Evolutionary conservation across 192 early-diverging fungal species (phyloP).

Genomic region (Coemansia asiatica): DNA sequence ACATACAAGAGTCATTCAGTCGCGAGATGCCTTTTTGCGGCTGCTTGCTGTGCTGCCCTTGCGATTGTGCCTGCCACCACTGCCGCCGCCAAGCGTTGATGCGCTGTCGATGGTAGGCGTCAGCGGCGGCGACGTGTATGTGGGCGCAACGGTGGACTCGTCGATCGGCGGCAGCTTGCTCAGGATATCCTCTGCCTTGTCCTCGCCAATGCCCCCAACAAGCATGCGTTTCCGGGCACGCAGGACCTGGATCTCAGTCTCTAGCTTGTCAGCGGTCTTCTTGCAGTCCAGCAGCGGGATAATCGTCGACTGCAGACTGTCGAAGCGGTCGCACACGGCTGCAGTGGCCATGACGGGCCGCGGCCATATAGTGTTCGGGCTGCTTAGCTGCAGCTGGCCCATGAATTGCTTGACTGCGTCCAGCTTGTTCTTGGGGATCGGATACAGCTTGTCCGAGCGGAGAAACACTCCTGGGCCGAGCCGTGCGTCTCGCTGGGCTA

Average conservation of each 20-base stretch:
- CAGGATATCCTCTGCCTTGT: slow-evolving; percentile 24
- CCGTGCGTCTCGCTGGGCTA: slow-evolving; percentile 43
- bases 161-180: slow-evolving; percentile 38
- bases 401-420: slow-evolving; percentile 53
- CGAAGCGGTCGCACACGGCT: slow-evolving; percentile 76
- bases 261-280: slow-evolving; percentile 76
- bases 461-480: slow-evolving; percentile 53
- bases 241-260: slow-evolving; percentile 67
- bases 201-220: slow-evolving; percentile 36
- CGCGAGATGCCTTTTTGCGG: slow-evolving; percentile 28
- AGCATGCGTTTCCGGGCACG: slow-evolving; percentile 46
- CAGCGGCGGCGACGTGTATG: slow-evolving; percentile 13
- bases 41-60: slow-evolving; percentile 47
- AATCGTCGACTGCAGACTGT: slow-evolving; percentile 73
- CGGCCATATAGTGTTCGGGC: slow-evolving; percentile 55
- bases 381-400: slow-evolving; percentile 42
- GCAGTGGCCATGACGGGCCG: slow-evolving; percentile 85
- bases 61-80: slow-evolving; percentile 33
- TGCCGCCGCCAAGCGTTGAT: slow-evolving; percentile 2
- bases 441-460: slow-evolving; percentile 54
- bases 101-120: slow-evolving; percentile 15
- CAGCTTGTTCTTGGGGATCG: slow-evolving; percentile 53
- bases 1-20: background rate
- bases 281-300: slow-evolving; percentile 79
- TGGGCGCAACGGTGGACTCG: slow-evolving; percentile 13